Evolutionary conservation across 1,284 basidiomycete genomes (phyloP).

Genomic region (Malassezia sp.): DNA sequence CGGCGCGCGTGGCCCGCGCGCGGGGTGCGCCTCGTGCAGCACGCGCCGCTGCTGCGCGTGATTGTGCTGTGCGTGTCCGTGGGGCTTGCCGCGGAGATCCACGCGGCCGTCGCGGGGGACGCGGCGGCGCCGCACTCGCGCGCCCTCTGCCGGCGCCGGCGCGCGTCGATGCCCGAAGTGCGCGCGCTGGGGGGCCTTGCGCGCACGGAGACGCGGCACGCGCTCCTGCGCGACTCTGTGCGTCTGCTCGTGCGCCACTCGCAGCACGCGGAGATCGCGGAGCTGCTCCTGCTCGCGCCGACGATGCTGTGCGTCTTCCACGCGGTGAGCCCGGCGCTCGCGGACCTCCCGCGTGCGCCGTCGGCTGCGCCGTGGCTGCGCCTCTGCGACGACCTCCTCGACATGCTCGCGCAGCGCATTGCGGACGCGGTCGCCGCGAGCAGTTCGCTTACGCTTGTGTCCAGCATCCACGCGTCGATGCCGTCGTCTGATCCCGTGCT

Average conservation of each 20-base stretch:
- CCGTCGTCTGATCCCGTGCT: slow-evolving; percentile 11
- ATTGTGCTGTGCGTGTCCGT: slow-evolving; percentile 27
- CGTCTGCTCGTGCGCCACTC: slow-evolving; percentile 22
- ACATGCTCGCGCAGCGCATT: slow-evolving; percentile 21
- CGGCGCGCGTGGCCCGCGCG: slow-evolving; percentile 1
- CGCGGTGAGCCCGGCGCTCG: slow-evolving; percentile 21
- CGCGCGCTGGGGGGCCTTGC: not conserved
- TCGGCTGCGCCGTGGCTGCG: not conserved
- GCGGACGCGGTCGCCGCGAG: slow-evolving; percentile 21
- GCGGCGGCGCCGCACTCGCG: not conserved
- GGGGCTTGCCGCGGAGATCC: slow-evolving; percentile 15
- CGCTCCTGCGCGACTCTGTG: slow-evolving; percentile 21
- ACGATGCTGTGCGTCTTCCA: slow-evolving; percentile 32
- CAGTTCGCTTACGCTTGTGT: slow-evolving; percentile 16
- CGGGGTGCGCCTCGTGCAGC: slow-evolving; percentile 3
- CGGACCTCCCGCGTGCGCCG: not conserved
- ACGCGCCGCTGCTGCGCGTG: slow-evolving; percentile 25
- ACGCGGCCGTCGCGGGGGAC: too few species aligned
- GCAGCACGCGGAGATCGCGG: slow-evolving; percentile 8
- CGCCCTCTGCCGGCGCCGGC: not conserved
- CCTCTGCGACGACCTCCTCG: slow-evolving; percentile 11
- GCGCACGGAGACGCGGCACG: not conserved
- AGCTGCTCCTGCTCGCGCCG: slow-evolving; percentile 32
- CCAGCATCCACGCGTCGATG: slow-evolving; percentile 11
- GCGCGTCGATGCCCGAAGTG: slow-evolving; percentile 1